A percentile compares a stretch with the other conserved stretches of the same genome.
These are phyloP conservation scores for Saussurea involucrata DNA, from an alignment of 129 eudicot genomes.

Conservation along the genomic window DNA sequence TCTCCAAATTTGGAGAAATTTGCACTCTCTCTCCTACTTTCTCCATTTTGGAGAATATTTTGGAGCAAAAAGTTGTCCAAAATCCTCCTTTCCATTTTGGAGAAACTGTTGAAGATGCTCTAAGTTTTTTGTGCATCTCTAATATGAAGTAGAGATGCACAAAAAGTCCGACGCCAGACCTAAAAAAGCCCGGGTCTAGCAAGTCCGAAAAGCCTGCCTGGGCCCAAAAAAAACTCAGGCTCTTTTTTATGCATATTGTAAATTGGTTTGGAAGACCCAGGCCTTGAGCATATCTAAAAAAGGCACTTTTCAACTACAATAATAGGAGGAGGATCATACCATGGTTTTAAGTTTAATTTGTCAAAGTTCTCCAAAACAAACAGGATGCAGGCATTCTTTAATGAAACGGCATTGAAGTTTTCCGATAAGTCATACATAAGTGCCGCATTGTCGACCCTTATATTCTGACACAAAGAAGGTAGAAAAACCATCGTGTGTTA, in stretches of 20 bases:
- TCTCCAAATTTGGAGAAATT: no score
- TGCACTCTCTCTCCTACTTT: no score
- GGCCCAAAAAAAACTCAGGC: not conserved
- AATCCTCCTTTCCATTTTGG: no score
- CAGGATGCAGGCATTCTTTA: constrained; percentile 68
- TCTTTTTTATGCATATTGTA: not conserved
- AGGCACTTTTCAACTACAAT: not conserved
- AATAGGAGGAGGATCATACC: constrained; percentile 51
- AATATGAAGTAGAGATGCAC: not conserved
- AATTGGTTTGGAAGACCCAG: not conserved
- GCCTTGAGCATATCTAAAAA: not conserved
- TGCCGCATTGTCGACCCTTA: constrained; percentile 58
- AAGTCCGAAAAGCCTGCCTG: no score
- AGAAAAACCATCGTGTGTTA: not conserved
- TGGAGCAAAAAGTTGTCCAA: no score
- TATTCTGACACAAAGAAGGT: constrained; percentile 43
- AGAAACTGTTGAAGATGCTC: no score
- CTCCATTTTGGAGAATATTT: no score
- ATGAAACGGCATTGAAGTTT: constrained; percentile 63
- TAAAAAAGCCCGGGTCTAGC: no score
- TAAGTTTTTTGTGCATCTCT: not conserved
- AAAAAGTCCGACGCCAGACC: not conserved
- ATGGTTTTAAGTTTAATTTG: constrained; percentile 45
- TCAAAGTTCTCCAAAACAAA: constrained; percentile 70
- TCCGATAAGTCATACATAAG: constrained; percentile 86